Conservation (phyloP, 805 yeast genomes). For the Metschnikowia aberdeeniae region DNA sequence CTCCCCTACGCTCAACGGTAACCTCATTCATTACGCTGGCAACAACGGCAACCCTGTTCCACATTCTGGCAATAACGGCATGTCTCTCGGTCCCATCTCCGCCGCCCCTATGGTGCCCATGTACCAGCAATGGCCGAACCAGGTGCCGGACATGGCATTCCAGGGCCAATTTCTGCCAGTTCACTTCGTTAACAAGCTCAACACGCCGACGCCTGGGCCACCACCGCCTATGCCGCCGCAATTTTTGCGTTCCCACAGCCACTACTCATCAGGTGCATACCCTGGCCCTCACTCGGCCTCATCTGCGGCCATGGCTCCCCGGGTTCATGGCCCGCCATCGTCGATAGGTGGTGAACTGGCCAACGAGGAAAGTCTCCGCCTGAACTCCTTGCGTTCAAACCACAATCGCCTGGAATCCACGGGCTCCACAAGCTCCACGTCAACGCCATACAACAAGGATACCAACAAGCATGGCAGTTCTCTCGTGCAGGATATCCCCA, state of each 20-base stretch:
- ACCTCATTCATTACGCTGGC: background rate
- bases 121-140: slow-evolving; percentile 4
- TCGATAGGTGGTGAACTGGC: slow-evolving; percentile 2
- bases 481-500: background rate
- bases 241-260: background rate
- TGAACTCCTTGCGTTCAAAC: background rate
- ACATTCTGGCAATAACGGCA: background rate
- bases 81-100: background rate
- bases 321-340: background rate
- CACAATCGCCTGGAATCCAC: background rate
- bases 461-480: background rate
- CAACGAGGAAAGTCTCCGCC: background rate
- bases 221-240: background rate
- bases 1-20: background rate
- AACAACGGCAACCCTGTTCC: background rate
- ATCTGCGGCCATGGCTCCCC: background rate
- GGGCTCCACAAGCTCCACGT: background rate
- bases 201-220: background rate
- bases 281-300: background rate
- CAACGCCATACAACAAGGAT: background rate
- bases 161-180: background rate
- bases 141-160: background rate
- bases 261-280: background rate
- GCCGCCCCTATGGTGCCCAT: background rate
- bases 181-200: background rate